Conservation (phyloP, 2,329 filamentous ascomycete species). For the Fusarium marasasianum region DNA sequence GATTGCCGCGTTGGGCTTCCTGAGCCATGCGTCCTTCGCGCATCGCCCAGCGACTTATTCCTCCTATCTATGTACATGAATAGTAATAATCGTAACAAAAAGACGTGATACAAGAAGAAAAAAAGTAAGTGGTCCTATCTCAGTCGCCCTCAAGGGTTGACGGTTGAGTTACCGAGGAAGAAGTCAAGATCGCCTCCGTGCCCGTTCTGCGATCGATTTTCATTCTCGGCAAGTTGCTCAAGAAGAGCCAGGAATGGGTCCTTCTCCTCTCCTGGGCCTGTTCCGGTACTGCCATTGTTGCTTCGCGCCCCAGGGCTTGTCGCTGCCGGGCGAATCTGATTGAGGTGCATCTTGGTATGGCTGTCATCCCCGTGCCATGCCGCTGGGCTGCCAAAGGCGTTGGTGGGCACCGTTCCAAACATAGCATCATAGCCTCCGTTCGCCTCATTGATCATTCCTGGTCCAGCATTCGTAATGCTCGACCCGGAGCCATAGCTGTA, state of each 20-base stretch:
- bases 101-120: neutral
- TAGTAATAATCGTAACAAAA: neutral
- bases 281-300: slow-evolving; percentile 60
- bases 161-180: slow-evolving; percentile 62
- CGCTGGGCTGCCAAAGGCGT: slow-evolving; percentile 61
- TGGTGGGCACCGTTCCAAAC: slow-evolving; percentile 66
- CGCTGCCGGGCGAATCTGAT: slow-evolving; percentile 33
- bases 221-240: slow-evolving; percentile 85
- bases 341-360: slow-evolving; percentile 32
- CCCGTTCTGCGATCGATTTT: slow-evolving; percentile 67
- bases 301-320: slow-evolving; percentile 59
- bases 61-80: neutral
- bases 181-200: slow-evolving; percentile 81
- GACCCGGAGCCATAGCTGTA: slow-evolving; percentile 52
- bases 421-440: slow-evolving; percentile 64
- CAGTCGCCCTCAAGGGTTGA: slow-evolving; percentile 13
- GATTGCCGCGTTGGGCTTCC: neutral
- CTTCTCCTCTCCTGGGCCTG: slow-evolving; percentile 69
- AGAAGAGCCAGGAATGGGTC: slow-evolving; percentile 83
- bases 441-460: slow-evolving; percentile 44
- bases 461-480: slow-evolving; percentile 41
- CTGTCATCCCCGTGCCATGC: slow-evolving; percentile 59
- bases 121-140: neutral
- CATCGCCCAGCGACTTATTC: neutral
- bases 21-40: neutral